phyloP scores from a whole-genome alignment of 148 eudicot species.

The Gaultheria prostrata region DNA sequence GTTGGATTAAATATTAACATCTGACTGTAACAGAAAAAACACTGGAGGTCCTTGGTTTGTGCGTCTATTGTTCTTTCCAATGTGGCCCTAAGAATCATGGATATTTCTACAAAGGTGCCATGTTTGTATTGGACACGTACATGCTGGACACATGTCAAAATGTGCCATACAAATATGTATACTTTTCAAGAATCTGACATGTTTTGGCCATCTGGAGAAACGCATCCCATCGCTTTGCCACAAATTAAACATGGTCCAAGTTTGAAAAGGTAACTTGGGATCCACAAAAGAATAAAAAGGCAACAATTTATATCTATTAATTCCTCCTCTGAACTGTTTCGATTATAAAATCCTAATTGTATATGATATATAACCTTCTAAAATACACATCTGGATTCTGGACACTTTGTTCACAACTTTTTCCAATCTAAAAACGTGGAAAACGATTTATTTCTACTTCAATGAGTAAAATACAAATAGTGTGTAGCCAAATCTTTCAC shows the following conservation, averaged over 20 bases:
- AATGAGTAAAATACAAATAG: neutral
- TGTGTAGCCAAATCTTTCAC: neutral
- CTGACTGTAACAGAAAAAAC: neutral
- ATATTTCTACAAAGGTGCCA: neutral
- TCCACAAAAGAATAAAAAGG: no score
- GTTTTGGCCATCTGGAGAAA: no score
- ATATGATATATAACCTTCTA: neutral
- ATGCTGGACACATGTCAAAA: neutral
- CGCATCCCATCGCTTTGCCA: no score
- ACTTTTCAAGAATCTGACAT: no score
- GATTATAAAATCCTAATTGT: neutral
- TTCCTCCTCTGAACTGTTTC: no score
- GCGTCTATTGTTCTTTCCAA: neutral
- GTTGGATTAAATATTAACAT: neutral
- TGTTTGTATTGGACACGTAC: neutral
- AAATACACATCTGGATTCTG: neutral
- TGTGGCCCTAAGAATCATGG: neutral
- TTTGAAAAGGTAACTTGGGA: no score
- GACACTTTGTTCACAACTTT: neutral
- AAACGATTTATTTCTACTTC: neutral
- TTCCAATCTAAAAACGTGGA: neutral
- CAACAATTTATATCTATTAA: no score
- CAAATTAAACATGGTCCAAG: no score
- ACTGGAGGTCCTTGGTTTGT: neutral
- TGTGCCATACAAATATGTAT: no score